Percentiles rank a stretch among this genome's conserved stretches.
These are phyloP conservation scores for Gaeumannomyces tritici DNA, from an alignment of 2,329 filamentous ascomycete species.

Conservation along the genomic window DNA sequence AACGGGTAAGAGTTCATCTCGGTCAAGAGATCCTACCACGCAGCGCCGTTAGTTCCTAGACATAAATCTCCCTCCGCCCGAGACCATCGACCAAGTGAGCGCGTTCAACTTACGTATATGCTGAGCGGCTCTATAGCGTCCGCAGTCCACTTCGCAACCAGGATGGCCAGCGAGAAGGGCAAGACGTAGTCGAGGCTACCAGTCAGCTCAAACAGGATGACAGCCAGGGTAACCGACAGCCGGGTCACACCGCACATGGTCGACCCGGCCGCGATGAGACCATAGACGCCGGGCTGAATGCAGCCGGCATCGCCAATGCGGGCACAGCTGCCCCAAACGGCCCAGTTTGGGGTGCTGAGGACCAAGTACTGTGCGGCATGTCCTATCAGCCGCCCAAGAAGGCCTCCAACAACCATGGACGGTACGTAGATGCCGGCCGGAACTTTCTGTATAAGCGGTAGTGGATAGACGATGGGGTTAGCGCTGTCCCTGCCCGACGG, in stretches of 20 bases:
- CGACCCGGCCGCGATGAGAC: slow-evolving; percentile 84
- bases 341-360: slow-evolving; percentile 59
- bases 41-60: not conserved
- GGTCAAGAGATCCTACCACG: slow-evolving; percentile 67
- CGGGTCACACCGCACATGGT: slow-evolving; percentile 98
- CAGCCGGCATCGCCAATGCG: slow-evolving; percentile 65
- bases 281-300: slow-evolving; percentile 94
- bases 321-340: slow-evolving; percentile 67
- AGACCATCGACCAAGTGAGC: no score
- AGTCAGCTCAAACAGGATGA: slow-evolving; percentile 93
- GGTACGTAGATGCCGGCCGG: slow-evolving; percentile 96
- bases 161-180: slow-evolving; percentile 83
- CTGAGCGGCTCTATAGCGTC: slow-evolving; percentile 90
- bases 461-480: not conserved
- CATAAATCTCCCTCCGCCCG: slow-evolving; percentile 9
- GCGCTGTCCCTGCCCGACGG: not conserved
- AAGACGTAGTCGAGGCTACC: slow-evolving; percentile 92
- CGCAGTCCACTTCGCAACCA: slow-evolving; percentile 97
- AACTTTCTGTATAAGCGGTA: slow-evolving; percentile 57
- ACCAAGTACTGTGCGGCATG: slow-evolving; percentile 78
- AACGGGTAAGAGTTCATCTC: slow-evolving; percentile 98
- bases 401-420: slow-evolving; percentile 94
- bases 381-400: slow-evolving; percentile 81
- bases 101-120: slow-evolving; percentile 61
- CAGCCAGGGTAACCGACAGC: slow-evolving; percentile 83